Base-by-base conservation (phyloP, 805 yeast species). In the Teunomyces tritomae region DNA sequence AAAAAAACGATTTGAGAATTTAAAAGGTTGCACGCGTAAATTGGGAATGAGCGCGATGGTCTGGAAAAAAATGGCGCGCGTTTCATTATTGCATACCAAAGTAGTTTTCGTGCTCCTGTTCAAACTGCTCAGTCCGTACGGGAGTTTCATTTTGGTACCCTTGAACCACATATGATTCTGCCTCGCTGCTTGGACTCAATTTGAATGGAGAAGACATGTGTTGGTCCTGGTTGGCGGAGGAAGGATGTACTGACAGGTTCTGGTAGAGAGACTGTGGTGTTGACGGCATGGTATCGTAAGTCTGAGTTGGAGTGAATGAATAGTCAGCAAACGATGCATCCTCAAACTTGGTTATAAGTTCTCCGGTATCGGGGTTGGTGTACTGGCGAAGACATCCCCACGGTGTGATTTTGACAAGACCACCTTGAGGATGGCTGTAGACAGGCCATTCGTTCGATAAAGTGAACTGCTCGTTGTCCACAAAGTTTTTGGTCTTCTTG, bases 391-490 rank as follows among this genome's bases (percentile, higher is more conserved):
- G 65, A 43, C 80, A 78, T n/a, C 86, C 86, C 67, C 83, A 74
- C 20, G 86, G 85, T 1, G 85, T 80, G 48, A 81, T 77, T 58
- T 80, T 82, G 41, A 81, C 77, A 28, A 70, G 70, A 0, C 86
- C 86, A 8, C 86, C 86, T 9, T 80, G 80, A 1, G 86, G 86
- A 52, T 80, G 85, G 45, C 71, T 71, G 53, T 77, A 81, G 48
- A 74, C 68, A 10, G 86, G 83, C 74, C 79, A 80, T 47, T 79
- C 83, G 34, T 70, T 64, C 27, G 57, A 54, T 5, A 51, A 49
- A 14, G 51, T 33, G 40, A 53, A 46, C 28, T 44, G 48, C 11
- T 49, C 54, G 13, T 54, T 50, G 36, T 57, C 58, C 5, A 59
- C 45, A 16, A 49, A 44, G 36, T 54, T 57, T 48, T 57, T 56